Base-by-base conservation (phyloP, 2,329 filamentous ascomycete species). In the Fusarium marasasianum region DNA sequence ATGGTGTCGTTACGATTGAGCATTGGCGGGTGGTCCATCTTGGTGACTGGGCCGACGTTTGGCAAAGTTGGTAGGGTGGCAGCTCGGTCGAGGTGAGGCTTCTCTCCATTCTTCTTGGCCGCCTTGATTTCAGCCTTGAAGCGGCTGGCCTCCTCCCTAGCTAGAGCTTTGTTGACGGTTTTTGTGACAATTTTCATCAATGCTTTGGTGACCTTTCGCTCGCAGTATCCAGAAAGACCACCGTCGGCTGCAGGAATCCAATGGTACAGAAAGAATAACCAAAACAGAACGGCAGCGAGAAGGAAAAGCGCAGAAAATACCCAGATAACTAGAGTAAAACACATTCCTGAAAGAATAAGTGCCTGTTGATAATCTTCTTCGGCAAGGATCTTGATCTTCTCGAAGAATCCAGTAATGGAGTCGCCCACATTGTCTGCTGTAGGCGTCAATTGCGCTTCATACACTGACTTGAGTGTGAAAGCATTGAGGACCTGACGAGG, bases 401-500 rank as follows among this genome's bases (percentile, higher is more conserved):
- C 85, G 81, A 96, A 98, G 83, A 98, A 97, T 70, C 92, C 91
- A 24, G 89, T 84, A 37, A 97, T 84, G 1, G 89, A 88, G 22
- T 90, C 90, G 63, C 90, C 91, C 47, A 94, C 88, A 50, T 82
- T 85, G 37, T 80, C 80, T 33, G 83, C 81, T 15, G 84, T 83
- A 20, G 83, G 82, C 1, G 91, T 90, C n/a, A 98, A 87, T 75
- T 95, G 91, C 35, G 91, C 88, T 61, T 91, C 87, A 84, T 96
- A 93, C 43, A 98, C 93, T 1, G 94, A 94, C 80, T 93, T 95
- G 15, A 98, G 87, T 0, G 96, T 98, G 73, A 98, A 86, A 26
- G 91, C 95, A 79, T 99, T 99, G 82, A 98, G 90, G 55, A 92
- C 94, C 81, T 98, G 94, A 73, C 96, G 93, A 29, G 96, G 96